phyloP scores from a whole-genome alignment of 2,329 filamentous ascomycete genomes.

The Dothistroma septosporum region DNA sequence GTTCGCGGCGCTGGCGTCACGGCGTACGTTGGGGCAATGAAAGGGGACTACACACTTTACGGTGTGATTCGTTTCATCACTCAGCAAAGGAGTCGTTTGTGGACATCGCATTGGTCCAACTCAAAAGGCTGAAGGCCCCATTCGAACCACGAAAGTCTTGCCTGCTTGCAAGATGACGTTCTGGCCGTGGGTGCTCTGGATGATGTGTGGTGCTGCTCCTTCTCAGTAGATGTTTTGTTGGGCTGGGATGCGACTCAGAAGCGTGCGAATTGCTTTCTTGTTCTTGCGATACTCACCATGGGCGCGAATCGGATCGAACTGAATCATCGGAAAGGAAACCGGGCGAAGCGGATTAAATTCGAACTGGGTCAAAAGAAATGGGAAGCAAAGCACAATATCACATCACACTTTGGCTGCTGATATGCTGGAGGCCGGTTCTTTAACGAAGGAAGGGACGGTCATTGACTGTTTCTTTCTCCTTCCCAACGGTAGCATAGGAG shows the following conservation, averaged over 20 bases:
- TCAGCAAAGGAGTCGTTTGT: conserved; percentile 5
- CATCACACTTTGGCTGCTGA: neutral
- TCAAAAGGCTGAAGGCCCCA: neutral
- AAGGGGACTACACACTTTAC: conserved; percentile 17
- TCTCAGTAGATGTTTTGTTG: neutral
- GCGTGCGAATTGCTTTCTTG: neutral
- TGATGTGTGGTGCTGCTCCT: neutral
- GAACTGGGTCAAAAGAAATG: neutral
- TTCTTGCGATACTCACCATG: neutral
- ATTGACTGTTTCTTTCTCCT: neutral
- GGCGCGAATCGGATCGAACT: neutral
- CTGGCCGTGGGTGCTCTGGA: neutral
- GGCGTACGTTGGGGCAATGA: conserved; percentile 18
- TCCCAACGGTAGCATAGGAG: neutral
- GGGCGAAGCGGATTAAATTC: neutral
- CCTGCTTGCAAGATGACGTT: conserved; percentile 1
- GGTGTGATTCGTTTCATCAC: conserved; percentile 6
- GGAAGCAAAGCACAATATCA: neutral
- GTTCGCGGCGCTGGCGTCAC: conserved; percentile 30
- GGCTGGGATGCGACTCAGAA: neutral
- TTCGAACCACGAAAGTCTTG: neutral
- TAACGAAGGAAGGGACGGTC: neutral
- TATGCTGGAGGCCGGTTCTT: neutral
- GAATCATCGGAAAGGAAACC: neutral
- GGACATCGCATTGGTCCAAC: conserved; percentile 4